phyloP scores from a whole-genome alignment of 257 asterid species.

The Fraxinus quadrangulata region DNA sequence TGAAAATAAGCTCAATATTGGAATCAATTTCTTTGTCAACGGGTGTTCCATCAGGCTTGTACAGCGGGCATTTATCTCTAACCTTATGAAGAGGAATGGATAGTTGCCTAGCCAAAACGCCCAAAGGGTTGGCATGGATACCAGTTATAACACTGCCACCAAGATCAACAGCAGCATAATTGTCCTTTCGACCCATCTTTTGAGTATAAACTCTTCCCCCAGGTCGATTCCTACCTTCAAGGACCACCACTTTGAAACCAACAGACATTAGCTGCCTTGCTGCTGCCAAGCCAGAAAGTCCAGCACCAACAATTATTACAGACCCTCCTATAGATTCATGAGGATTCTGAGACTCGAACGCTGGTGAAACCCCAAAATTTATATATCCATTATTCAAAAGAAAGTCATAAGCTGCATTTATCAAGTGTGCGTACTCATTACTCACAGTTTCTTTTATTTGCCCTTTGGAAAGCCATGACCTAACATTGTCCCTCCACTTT shows the following conservation, averaged over 20 bases:
- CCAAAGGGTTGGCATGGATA: conserved; percentile 79
- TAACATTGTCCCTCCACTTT: conserved; percentile 71
- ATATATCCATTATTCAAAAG: conserved; percentile 66
- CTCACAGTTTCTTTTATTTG: conserved; percentile 75
- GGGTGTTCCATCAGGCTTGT: conserved; percentile 67
- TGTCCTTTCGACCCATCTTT: conserved; percentile 58
- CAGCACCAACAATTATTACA: conserved; percentile 74
- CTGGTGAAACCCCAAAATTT: conserved; percentile 66
- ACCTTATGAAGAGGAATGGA: conserved; percentile 80
- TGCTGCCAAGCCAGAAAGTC: conserved; percentile 78
- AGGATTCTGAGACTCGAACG: conserved; percentile 42
- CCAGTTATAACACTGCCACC: conserved; percentile 91
- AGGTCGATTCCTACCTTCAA: conserved; percentile 78
- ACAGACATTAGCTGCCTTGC: conserved; percentile 76
- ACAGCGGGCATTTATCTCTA: conserved; percentile 71
- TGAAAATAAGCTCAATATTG: conserved; percentile 61
- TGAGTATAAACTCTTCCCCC: conserved; percentile 90
- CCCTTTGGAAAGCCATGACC: conserved; percentile 63
- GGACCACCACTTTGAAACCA: conserved; percentile 67
- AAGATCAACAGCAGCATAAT: conserved; percentile 64
- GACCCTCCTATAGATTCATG: conserved; percentile 58
- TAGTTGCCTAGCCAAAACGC: conserved; percentile 76
- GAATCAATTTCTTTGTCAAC: conserved; percentile 58
- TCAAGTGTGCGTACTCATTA: conserved; percentile 55
- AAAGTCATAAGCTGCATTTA: conserved; percentile 69